Conservation (phyloP, 495 filamentous ascomycete genomes). For the Hypomontagnella monticulosa region DNA sequence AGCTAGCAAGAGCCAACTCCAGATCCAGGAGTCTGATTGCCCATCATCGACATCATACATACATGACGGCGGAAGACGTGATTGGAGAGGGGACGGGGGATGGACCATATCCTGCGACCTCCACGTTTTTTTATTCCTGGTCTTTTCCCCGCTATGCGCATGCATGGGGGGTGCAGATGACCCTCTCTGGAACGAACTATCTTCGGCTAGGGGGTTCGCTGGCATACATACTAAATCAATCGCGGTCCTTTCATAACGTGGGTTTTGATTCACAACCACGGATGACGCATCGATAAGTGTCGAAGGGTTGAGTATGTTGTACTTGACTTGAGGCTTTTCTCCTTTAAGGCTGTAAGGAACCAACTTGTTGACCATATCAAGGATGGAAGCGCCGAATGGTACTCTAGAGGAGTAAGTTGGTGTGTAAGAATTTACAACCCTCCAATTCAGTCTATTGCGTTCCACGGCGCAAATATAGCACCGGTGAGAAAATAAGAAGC, state of each 20-base stretch:
- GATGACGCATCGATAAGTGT: constrained; percentile 26
- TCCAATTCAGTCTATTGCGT: constrained; percentile 22
- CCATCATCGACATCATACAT: constrained; percentile 34
- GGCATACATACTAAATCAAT: constrained; percentile 19
- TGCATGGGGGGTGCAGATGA: constrained; percentile 47
- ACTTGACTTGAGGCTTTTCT: constrained; percentile 6
- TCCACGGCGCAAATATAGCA: constrained; percentile 27
- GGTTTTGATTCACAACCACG: constrained; percentile 6
- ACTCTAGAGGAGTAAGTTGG: constrained; percentile 26
- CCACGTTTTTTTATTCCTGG: constrained; percentile 48
- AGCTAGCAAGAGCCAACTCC: constrained; percentile 7
- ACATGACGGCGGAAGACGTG: constrained; percentile 20
- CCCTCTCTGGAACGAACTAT: constrained; percentile 43
- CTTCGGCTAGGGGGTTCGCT: constrained; percentile 34
- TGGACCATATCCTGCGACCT: constrained; percentile 41
- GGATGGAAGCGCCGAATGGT: constrained; percentile 42
- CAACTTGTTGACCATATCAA: constrained; percentile 27
- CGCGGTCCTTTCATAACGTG: constrained; percentile 16
- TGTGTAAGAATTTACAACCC: constrained; percentile 39
- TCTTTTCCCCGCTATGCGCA: constrained; percentile 45
- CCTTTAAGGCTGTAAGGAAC: constrained; percentile 17
- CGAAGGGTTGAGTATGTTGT: constrained; percentile 8
- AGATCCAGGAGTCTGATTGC: constrained; percentile 16
- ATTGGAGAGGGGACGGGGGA: constrained; percentile 30
- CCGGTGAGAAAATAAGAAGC: constrained; percentile 8